phyloP scores from a whole-genome alignment of 306 rosid genomes.

The Canavalia gladiata region DNA sequence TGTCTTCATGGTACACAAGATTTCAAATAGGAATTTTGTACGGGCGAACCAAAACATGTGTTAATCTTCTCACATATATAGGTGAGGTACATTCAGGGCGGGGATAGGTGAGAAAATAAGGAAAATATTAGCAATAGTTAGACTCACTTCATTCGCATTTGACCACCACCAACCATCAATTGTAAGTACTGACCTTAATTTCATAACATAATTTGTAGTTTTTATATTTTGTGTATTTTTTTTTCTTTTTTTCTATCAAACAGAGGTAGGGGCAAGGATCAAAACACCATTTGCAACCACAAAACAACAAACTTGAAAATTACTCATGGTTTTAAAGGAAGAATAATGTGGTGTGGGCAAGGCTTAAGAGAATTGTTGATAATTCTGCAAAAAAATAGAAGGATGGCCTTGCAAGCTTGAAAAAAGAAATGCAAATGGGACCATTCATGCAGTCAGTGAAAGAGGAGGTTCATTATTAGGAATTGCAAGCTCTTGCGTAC shows the following conservation, averaged over 20 bases:
- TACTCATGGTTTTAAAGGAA: neutral
- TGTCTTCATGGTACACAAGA: neutral
- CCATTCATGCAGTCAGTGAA: constrained; percentile 66
- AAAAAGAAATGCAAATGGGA: constrained; percentile 79
- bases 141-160: neutral
- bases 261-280: neutral
- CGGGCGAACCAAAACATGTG: neutral
- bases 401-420: too few relatives aligned
- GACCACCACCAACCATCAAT: neutral
- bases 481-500: neutral
- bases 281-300: neutral
- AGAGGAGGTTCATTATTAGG: neutral
- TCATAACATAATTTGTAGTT: neutral
- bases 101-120: neutral
- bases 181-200: neutral
- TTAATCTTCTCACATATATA: neutral
- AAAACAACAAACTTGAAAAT: neutral
- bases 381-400: too few relatives aligned
- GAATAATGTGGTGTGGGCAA: too few relatives aligned
- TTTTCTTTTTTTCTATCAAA: neutral
- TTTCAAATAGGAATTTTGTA: neutral
- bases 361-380: too few relatives aligned
- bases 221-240: neutral
- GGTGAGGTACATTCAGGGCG: neutral
- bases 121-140: neutral